Conservation (phyloP, 2,329 filamentous ascomycete genomes). For the Coniella vitis region DNA sequence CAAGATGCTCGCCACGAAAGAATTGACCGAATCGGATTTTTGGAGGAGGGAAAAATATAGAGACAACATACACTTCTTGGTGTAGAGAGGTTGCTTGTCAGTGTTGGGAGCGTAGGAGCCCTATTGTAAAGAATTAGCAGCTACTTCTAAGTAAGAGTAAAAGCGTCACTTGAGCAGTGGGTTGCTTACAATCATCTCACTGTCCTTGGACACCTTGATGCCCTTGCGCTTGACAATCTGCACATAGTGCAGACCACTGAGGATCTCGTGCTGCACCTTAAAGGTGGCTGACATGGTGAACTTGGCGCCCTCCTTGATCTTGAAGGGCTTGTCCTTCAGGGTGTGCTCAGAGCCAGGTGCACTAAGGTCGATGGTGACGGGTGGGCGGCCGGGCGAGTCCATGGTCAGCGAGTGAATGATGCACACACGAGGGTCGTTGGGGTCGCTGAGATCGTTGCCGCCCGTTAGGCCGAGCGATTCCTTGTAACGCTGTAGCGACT, state of each 20-base stretch:
- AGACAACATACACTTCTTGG: slow-evolving; percentile 83
- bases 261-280: slow-evolving; percentile 93
- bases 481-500: slow-evolving; percentile 97
- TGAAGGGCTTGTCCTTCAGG: slow-evolving; percentile 90
- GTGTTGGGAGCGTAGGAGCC: slow-evolving; percentile 93
- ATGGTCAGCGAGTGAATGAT: slow-evolving; percentile 90
- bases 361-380: slow-evolving; percentile 85
- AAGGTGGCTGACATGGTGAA: slow-evolving; percentile 95
- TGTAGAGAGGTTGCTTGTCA: slow-evolving; percentile 74
- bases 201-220: slow-evolving; percentile 81
- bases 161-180: too few relatives aligned
- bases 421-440: slow-evolving; percentile 80
- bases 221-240: slow-evolving; percentile 90
- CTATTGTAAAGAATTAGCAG: slow-evolving; percentile 37
- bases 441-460: slow-evolving; percentile 64
- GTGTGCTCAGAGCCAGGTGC: slow-evolving; percentile 63
- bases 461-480: slow-evolving; percentile 82
- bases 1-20: too few relatives aligned
- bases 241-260: slow-evolving; percentile 91
- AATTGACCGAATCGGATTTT: too few relatives aligned
- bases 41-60: background rate
- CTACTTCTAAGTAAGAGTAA: background rate
- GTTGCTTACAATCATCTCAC: slow-evolving; percentile 87
- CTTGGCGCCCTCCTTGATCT: slow-evolving; percentile 88
- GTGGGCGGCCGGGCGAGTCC: slow-evolving; percentile 71